Percentiles rank a stretch among this genome's conserved stretches.
Evolutionary conservation across 1,284 basidiomycete genomes (phyloP).

Genomic region (Vanrija sp.): DNA sequence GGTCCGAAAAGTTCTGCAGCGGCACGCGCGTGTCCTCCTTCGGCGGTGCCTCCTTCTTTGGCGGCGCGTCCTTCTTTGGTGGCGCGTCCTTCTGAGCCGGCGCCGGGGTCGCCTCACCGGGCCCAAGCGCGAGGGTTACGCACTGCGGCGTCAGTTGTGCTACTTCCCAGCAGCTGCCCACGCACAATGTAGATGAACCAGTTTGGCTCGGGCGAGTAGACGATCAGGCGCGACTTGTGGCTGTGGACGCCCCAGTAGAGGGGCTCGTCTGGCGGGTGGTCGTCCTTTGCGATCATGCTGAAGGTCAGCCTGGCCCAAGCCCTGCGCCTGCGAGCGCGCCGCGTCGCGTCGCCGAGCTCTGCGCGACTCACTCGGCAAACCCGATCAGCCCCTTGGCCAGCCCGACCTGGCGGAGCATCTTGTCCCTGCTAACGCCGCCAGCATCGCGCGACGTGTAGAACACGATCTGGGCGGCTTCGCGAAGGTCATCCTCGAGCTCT

Average conservation of each 20-base stretch:
- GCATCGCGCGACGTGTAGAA: constrained; percentile 41
- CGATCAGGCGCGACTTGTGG: constrained; percentile 28
- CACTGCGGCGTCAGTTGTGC: constrained; percentile 14
- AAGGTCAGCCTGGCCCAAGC: background rate
- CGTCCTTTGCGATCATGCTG: constrained; percentile 28
- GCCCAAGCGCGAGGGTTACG: constrained; percentile 19
- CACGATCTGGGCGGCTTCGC: constrained; percentile 42
- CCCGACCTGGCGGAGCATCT: constrained; percentile 43
- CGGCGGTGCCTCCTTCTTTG: constrained; percentile 7
- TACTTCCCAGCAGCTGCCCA: background rate
- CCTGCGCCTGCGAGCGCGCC: background rate
- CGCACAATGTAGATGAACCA: constrained; percentile 40
- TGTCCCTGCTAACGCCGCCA: constrained; percentile 36
- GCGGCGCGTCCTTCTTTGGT: constrained; percentile 1
- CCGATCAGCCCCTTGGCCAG: constrained; percentile 44
- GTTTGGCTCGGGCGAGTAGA: constrained; percentile 34
- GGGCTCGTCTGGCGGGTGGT: constrained; percentile 4
- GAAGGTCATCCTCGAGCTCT: constrained; percentile 40
- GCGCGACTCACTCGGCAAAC: constrained; percentile 33
- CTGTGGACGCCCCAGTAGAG: constrained; percentile 33
- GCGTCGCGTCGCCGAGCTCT: too few relatives aligned
- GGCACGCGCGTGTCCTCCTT: constrained; percentile 11
- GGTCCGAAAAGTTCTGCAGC: constrained; percentile 30
- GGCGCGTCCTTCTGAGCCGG: background rate
- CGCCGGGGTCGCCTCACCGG: background rate